Base-by-base conservation (phyloP, 495 filamentous ascomycete genomes). In the Daldinia loculata region DNA sequence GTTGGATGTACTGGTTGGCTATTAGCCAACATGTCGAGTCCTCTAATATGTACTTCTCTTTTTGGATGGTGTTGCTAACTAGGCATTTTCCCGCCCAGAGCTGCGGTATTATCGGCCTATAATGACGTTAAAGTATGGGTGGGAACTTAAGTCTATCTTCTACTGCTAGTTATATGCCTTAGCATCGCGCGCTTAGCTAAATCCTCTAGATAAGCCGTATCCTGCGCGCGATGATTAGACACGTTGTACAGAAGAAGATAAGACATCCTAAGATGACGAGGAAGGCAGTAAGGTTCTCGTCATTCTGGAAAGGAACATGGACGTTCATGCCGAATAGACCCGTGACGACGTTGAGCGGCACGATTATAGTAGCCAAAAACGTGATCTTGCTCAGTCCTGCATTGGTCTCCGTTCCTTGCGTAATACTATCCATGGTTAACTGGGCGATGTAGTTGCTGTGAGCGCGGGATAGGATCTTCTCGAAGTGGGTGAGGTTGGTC, bases 241-340 rank as follows among this genome's bases (percentile, higher is more conserved):
- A 66, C 24, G 87, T 41, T 6, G 88, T 43, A 43, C 89, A 84
- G 70, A 95, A 89, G 8, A 77, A 72, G 4, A 83, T 71, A 64
- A 97, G 88, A 41, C 84, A 81, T 6, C 89, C 91, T 7, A 97
- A 52, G 65, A 97, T 95, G 8, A 87, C 87, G 79, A 93, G 95
- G 80, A 94, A 99, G 81, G 94, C 92, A 14, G 75, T 81, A 15
- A 94, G 79, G 29, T 84, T 85, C 0, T 78, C 78, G 0, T 67
- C 64, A 11, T 89, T 74, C 66, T 78, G 77, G 30, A 89, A 97
- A 2, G 95, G 95, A 2, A 98, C 91, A 26, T 76, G 63, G 7
- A 99, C 94, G 80, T 99, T 99, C 95, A 99, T 99, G 14, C 95
- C 95, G 78, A 98, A 99, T 59, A 99, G 83, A 83, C 95, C 95